A percentile compares a stretch with the other conserved stretches of the same genome.
Conservation (phyloP, 768 basidiomycete species). For the Dacryopinax spathularia region DNA sequence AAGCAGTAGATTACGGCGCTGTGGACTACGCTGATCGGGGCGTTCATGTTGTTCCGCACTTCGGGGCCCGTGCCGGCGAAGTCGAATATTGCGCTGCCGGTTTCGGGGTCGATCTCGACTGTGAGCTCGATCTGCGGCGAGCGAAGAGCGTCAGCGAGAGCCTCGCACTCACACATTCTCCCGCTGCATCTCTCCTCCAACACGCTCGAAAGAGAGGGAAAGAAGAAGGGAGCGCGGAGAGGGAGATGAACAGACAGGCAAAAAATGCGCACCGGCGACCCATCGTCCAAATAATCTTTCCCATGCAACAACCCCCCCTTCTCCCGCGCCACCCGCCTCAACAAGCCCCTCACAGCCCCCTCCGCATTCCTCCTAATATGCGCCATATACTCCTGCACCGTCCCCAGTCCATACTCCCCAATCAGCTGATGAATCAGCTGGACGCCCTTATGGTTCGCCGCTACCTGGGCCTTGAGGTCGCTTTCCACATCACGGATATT, state of each 20-base stretch:
- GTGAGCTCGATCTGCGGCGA: slow-evolving; percentile 51
- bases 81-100: slow-evolving; percentile 71
- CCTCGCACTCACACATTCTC: slow-evolving; percentile 21
- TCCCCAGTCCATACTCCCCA: slow-evolving; percentile 68
- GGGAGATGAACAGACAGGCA: not conserved
- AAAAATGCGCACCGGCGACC: slow-evolving; percentile 49
- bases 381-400: slow-evolving; percentile 87
- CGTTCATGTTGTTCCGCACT: slow-evolving; percentile 61
- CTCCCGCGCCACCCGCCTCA: slow-evolving; percentile 57
- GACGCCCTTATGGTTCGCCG: slow-evolving; percentile 84
- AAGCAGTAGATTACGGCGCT: slow-evolving; percentile 83
- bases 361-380: slow-evolving; percentile 86
- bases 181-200: not conserved
- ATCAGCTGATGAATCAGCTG: slow-evolving; percentile 75
- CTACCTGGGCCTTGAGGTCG: slow-evolving; percentile 87
- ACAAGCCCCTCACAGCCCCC: slow-evolving; percentile 64
- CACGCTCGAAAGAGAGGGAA: not conserved
- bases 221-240: not conserved
- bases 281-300: slow-evolving; percentile 80
- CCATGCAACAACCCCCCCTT: slow-evolving; percentile 47
- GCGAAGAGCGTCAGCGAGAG: slow-evolving; percentile 15
- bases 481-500: slow-evolving; percentile 83
- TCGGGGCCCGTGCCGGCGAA: slow-evolving; percentile 37
- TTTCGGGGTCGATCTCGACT: slow-evolving; percentile 59
- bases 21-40: slow-evolving; percentile 74